Evolutionary conservation across 2,329 filamentous ascomycete genomes (phyloP), one percentile per base, ranked within the genome.

Genomic region (Curvularia eragrostidis): DNA sequence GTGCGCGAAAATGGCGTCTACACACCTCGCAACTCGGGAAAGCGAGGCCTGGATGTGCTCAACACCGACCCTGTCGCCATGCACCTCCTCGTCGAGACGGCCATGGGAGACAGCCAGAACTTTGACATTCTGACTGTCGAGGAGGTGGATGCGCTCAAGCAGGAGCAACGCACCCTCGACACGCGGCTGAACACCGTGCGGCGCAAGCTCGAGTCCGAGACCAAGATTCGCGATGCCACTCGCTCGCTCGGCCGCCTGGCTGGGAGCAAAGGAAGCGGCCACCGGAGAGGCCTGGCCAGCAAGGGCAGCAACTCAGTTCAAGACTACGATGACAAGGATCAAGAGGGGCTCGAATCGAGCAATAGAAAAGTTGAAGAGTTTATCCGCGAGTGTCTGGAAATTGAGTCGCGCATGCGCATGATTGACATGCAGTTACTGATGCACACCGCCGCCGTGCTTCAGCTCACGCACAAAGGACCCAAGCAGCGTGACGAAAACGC

Each of bases 181-280:
- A 86, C 88, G 71, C 89, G 91, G n/a, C 88, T 97, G 65, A 91
- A 94, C 61, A 89, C 91, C 36, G 88, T 91, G 19, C 87, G 89
- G 65, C 86, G 91, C 59, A 97, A 94, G 77, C 83, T 99, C 36
- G 88, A 89, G 30, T 87, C 98, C 44, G 95, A 99, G 76, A 90
- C 88, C 53, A 99, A 98, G 80, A 92, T 97, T 69, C 90, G 93
- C 68, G 94, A 98, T 83, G 95, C 95, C 1, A 92, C 95, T 10
- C 86, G 89, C 63, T 96, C 93, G 39, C 88, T 99, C 78, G 89
- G 89, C 57, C 89, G 90, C 68, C 82, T 99, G 28, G 92, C 96
- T 73, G 86, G 86, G 8, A 83, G 87, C n/a, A 83, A 84, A 61
- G 62, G 63, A 18, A 71, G 67, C 48, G 68, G 69, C 57, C 83